These are phyloP conservation scores for Penicillium flavigenum DNA, from an alignment of 495 filamentous ascomycete species.

Conservation along the genomic window DNA sequence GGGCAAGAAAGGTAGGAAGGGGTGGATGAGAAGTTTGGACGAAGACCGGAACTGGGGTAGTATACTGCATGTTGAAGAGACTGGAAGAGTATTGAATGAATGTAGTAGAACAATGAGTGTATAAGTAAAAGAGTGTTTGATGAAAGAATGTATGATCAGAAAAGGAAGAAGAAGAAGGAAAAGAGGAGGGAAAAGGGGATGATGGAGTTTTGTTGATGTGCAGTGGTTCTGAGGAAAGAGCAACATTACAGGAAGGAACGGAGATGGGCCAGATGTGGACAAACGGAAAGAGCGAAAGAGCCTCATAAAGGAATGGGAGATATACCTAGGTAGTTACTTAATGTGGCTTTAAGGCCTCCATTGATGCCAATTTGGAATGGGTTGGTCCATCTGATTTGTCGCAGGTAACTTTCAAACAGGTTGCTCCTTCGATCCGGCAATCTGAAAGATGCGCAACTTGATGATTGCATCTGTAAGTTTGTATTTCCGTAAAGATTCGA, in stretches of 20 bases:
- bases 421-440: background rate
- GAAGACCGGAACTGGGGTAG: background rate
- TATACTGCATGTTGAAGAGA: constrained; percentile 16
- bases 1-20: constrained; percentile 9
- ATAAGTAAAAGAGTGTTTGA: constrained; percentile 4
- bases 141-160: constrained; percentile 15
- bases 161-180: constrained; percentile 11
- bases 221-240: background rate
- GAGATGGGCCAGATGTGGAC: background rate
- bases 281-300: background rate
- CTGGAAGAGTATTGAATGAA: background rate
- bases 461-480: background rate
- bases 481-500: background rate
- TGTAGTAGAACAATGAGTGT: constrained; percentile 8
- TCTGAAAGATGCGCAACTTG: background rate
- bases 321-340: background rate
- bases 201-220: constrained; percentile 3
- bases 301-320: background rate
- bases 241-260: background rate
- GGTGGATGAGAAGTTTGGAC: constrained; percentile 6
- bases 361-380: background rate
- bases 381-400: background rate
- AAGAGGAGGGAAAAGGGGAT: background rate
- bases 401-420: background rate
- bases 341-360: background rate